phyloP scores from a whole-genome alignment of 768 basidiomycete species.

The Phaeotremella skinneri region DNA sequence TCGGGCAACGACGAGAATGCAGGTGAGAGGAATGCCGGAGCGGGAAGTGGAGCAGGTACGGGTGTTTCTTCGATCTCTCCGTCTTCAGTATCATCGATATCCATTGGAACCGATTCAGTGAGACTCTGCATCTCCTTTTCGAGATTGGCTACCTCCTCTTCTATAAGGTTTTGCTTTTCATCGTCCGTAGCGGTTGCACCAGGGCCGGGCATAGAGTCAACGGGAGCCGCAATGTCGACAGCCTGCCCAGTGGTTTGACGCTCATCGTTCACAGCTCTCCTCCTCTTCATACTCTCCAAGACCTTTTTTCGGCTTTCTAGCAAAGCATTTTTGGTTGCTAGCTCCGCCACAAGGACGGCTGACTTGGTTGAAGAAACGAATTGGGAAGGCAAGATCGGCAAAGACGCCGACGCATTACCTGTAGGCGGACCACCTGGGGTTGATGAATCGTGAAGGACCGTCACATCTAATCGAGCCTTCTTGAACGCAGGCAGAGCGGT shows the following conservation, averaged over 20 bases:
- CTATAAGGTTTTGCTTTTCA: conserved; percentile 23
- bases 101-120: conserved; percentile 21
- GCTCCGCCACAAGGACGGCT: conserved; percentile 8
- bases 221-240: background rate
- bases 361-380: background rate
- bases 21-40: background rate
- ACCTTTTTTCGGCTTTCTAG: conserved; percentile 32
- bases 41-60: background rate
- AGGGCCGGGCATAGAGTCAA: background rate
- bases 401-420: no score
- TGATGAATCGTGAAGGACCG: no score
- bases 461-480: no score
- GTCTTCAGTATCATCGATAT: conserved; percentile 34
- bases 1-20: background rate
- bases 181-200: background rate
- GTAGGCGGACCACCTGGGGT: no score
- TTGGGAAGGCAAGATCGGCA: background rate
- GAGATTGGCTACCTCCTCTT: conserved; percentile 35
- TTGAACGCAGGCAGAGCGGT: no score
- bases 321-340: conserved; percentile 19
- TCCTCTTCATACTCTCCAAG: conserved; percentile 35
- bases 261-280: conserved; percentile 14
- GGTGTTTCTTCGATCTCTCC: conserved; percentile 28
- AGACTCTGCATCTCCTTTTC: conserved; percentile 32
- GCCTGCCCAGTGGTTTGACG: background rate